phyloP scores from a whole-genome alignment of 306 rosid species.

The Potentilla sterilis region DNA sequence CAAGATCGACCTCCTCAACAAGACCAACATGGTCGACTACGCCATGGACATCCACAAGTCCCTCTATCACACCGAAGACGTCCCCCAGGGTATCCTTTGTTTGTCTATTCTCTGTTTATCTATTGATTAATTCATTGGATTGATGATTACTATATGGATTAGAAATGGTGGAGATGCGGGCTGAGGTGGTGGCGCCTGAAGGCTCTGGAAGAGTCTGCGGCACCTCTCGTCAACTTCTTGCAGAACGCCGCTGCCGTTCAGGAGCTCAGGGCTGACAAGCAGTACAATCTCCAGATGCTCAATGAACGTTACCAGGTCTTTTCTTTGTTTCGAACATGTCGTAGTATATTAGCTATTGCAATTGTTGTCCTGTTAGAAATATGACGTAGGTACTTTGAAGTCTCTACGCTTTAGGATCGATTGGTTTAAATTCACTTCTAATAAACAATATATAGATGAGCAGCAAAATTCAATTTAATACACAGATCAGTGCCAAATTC shows the following conservation, averaged over 20 bases:
- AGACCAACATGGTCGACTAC: slow-evolving; percentile 94
- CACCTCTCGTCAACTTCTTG: slow-evolving; percentile 79
- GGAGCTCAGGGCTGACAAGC: slow-evolving; percentile 83
- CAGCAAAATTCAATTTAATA: not conserved
- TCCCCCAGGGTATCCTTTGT: slow-evolving; percentile 74
- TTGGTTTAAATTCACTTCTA: not conserved
- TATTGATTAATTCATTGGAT: not conserved
- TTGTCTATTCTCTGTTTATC: not conserved
- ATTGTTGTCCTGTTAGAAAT: too few relatives aligned
- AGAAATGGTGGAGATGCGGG: slow-evolving; percentile 44
- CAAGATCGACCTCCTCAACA: slow-evolving; percentile 84
- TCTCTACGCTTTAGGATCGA: not conserved
- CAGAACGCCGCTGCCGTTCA: slow-evolving; percentile 76
- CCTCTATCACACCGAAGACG: slow-evolving; percentile 84
- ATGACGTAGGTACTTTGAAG: not conserved
- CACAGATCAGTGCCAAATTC: not conserved
- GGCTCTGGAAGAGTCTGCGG: slow-evolving; percentile 73
- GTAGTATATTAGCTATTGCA: too few relatives aligned
- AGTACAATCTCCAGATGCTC: slow-evolving; percentile 92
- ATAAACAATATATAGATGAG: not conserved
- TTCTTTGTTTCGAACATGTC: too few relatives aligned
- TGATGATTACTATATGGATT: not conserved
- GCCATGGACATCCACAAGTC: slow-evolving; percentile 93
- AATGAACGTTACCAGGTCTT: slow-evolving; percentile 77
- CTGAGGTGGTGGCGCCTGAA: slow-evolving; percentile 54